Evolutionary conservation across 148 eudicot species (phyloP).

Genomic region (Cornus kousa): DNA sequence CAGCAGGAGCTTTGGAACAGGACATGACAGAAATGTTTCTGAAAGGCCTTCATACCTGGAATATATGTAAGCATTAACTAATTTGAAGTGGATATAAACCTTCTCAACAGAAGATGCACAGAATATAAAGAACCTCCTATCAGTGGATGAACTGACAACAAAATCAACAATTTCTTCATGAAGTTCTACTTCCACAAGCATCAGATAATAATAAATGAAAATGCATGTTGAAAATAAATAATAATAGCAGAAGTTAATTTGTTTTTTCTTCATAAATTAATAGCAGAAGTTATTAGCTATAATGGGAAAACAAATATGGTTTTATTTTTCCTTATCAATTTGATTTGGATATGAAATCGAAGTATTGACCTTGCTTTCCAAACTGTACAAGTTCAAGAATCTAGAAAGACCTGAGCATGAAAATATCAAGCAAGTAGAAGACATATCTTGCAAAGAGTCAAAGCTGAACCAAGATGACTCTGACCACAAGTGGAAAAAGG

Average conservation of each 20-base stretch:
- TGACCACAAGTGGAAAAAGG: no score
- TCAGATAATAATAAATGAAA: constrained; percentile 1
- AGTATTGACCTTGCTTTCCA: not conserved
- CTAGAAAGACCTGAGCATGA: not conserved
- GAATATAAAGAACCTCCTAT: not conserved
- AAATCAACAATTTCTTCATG: not conserved
- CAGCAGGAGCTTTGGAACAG: constrained; percentile 80
- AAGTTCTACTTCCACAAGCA: not conserved
- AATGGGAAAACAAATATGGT: not conserved
- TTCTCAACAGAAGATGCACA: not conserved
- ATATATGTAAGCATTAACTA: constrained; percentile 12
- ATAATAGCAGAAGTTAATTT: not conserved
- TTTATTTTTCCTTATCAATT: not conserved
- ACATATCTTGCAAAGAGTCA: no score
- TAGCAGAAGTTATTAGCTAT: not conserved
- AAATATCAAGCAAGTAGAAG: not conserved
- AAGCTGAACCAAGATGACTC: no score
- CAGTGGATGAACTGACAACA: no score
- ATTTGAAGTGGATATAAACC: not conserved
- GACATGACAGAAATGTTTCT: constrained; percentile 70
- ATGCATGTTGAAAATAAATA: not conserved
- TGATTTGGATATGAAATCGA: not conserved
- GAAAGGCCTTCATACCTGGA: constrained; percentile 97
- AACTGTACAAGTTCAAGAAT: not conserved
- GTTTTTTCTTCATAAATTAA: not conserved